phyloP scores from a whole-genome alignment of 2,329 filamentous ascomycete genomes.

The Microsporum audouinii region DNA sequence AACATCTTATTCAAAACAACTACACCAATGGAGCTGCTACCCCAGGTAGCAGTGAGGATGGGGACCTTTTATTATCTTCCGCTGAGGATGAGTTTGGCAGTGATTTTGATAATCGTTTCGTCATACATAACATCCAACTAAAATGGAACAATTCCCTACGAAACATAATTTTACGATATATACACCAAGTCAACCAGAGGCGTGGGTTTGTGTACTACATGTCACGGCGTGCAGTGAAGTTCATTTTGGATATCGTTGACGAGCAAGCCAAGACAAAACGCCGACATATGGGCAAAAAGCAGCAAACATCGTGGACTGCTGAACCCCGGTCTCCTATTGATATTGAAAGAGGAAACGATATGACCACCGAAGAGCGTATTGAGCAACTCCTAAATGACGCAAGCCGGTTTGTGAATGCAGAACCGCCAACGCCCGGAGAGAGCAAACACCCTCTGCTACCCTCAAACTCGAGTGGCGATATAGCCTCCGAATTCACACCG shows the following conservation, averaged over 20 bases:
- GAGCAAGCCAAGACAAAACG: constrained; percentile 70
- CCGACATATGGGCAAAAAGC: constrained; percentile 21
- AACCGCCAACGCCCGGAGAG: constrained; percentile 41
- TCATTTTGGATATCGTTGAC: constrained; percentile 93
- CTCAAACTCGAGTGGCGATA: constrained; percentile 55
- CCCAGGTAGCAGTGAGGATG: constrained; percentile 44
- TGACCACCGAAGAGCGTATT: constrained; percentile 72
- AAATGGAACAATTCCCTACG: constrained; percentile 97
- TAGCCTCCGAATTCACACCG: constrained; percentile 75
- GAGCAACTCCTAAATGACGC: constrained; percentile 75
- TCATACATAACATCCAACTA: constrained; percentile 91
- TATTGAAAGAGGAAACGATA: constrained; percentile 45
- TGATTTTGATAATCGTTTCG: constrained; percentile 96
- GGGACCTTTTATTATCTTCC: constrained; percentile 39
- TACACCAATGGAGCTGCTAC: constrained; percentile 25
- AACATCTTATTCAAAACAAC: background rate
- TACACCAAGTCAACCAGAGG: constrained; percentile 91
- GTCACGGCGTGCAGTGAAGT: constrained; percentile 89
- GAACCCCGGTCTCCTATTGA: constrained; percentile 11
- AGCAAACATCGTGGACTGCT: constrained; percentile 6
- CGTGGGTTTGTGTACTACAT: constrained; percentile 97
- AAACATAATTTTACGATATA: constrained; percentile 94
- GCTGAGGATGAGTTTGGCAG: constrained; percentile 72
- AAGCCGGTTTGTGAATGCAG: constrained; percentile 65
- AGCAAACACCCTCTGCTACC: constrained; percentile 22